Base-by-base conservation (phyloP, 2,329 filamentous ascomycete species). In the Uncinocarpus reesii region DNA sequence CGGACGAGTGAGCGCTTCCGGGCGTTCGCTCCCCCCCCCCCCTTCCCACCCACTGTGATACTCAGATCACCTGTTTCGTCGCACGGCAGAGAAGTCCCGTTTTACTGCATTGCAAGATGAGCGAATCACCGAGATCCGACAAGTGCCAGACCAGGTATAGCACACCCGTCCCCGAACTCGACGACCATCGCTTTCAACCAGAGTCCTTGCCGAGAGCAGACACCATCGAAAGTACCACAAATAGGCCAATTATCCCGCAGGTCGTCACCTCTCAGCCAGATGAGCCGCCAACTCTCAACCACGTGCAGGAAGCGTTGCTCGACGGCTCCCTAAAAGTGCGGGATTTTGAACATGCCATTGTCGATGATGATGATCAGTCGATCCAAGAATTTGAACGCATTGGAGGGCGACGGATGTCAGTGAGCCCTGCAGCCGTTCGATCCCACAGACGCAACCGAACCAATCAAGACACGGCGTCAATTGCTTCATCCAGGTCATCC, bases 331-430 rank as follows among this genome's bases (percentile, higher is more conserved):
- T 70, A n/a, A 71, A 69, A 53, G 75, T 85, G 32, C 79, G 86
- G 49, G 88, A 95, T 62, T 94, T 94, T 56, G 89, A 95, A 64
- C 80, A 92, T 57, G 88, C 86, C 11, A 74, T 95, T 28, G 71
- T 83, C 32, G 86, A 94, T 56, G 52, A 55, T 56, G 52, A 55
- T 56, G 89, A 95, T 46, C 43, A 53, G 32, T 67, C 65, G 18
- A 56, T 53, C 26, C 59, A 62, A 20, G 66, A 67, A 28, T 52
- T 62, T 34, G 64, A 66, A 47, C 52, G 56, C 13, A 49, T 66
- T 42, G 63, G 51, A 24, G 47, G 57, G 21, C 63, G 64, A 40
- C 65, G 65, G 35, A 59, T 68, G 29, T 71, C 69, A 1, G 55
- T 63, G 23, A 68, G 74, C 68, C 55, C 69, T 59, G 56, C 61